A percentile compares a stretch with the other conserved stretches of the same genome.
Evolutionary conservation across 1,284 basidiomycete genomes (phyloP).

Genomic region (Grifola frondosa): DNA sequence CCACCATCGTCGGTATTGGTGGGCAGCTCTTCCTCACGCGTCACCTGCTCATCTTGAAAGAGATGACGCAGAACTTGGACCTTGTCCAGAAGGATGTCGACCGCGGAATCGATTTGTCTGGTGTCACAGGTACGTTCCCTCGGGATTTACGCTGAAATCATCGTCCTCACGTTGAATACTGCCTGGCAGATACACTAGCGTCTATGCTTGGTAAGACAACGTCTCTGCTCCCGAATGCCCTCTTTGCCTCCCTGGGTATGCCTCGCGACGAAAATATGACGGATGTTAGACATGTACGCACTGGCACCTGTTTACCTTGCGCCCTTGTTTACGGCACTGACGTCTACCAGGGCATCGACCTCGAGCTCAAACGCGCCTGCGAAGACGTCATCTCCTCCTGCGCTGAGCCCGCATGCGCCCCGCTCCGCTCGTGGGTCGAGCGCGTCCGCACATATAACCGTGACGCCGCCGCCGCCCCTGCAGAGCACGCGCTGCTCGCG

Average conservation of each 20-base stretch:
- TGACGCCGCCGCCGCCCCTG: slow-evolving; percentile 18
- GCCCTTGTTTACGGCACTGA: slow-evolving; percentile 4
- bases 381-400: slow-evolving; percentile 78
- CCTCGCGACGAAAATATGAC: slow-evolving; percentile 56
- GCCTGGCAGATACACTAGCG: slow-evolving; percentile 62
- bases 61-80: slow-evolving; percentile 79
- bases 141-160: slow-evolving; percentile 6
- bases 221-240: slow-evolving; percentile 64
- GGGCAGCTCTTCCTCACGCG: slow-evolving; percentile 83
- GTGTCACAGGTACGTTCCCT: slow-evolving; percentile 50
- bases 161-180: slow-evolving; percentile 7
- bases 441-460: slow-evolving; percentile 36
- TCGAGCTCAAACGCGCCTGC: slow-evolving; percentile 78
- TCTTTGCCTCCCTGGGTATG: slow-evolving; percentile 68
- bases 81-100: slow-evolving; percentile 47
- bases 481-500: slow-evolving; percentile 15
- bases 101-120: slow-evolving; percentile 39
- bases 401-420: slow-evolving; percentile 47
- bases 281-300: slow-evolving; percentile 63
- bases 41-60: slow-evolving; percentile 89
- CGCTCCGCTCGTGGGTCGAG: slow-evolving; percentile 62
- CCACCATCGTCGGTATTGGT: slow-evolving; percentile 49
- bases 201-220: slow-evolving; percentile 74
- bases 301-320: slow-evolving; percentile 5
- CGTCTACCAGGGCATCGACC: slow-evolving; percentile 70